Base-by-base conservation (phyloP, 2,329 filamentous ascomycete genomes). In the Didymella arachidicola region DNA sequence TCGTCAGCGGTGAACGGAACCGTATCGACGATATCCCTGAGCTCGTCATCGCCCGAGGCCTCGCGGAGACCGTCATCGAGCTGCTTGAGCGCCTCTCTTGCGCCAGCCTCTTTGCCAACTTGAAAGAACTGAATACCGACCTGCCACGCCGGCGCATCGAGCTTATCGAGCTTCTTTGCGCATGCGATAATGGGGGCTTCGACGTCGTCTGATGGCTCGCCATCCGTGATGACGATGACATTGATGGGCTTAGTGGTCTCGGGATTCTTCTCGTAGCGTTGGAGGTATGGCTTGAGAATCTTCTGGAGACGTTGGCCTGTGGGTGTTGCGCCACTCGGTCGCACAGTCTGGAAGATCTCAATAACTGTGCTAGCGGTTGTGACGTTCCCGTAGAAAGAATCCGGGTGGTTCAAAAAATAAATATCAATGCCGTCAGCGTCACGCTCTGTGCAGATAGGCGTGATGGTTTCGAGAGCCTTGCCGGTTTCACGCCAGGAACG, bases 51-150 rank as follows among this genome's bases (percentile, higher is more conserved):
- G 26, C 81, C 79, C n/a, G 78, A 69, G 29, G 85, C 70, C 41
- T 84, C 81, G 2, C 78, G 80, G 34, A 95, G 78, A 3, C 84
- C 84, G 73, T 97, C 91, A 72, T 98, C 94, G 7, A 98, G 82
- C 45, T 88, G 82, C 66, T 84, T 80, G 38, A 98, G 81, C 54
- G 89, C 87, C 64, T 82, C 77, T 1, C 83, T 81, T 0, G 93
- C 94, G 0, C 77, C 80, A 0, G 79, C 72, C 66, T 96, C 91
- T 48, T 85, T 83, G 56, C 95, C 94, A 43, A 98, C 90, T 78
- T 97, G 94, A 81, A 98, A 96, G 80, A 98, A 98, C 76, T 98
- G 94, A 56, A 98, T 87, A 32, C 94, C 94, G 8, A 97, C 82
- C 79, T 98, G 95, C 82, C 90, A 90, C 0, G 88, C 83, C 4